Base-by-base conservation (phyloP, 768 basidiomycete species). In the Pluteus cervinus region DNA sequence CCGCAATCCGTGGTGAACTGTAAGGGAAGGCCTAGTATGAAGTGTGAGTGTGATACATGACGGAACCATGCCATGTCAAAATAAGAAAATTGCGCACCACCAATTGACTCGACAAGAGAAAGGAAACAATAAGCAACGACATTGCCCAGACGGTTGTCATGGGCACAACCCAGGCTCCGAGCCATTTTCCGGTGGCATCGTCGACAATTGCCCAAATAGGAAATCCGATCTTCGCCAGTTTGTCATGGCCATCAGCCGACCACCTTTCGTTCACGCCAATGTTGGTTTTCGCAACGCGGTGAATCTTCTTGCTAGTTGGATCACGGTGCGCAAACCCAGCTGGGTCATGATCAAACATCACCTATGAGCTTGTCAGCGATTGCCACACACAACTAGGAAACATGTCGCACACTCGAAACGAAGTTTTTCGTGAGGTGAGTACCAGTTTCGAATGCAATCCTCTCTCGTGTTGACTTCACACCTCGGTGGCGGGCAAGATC, bases 211-310 rank as follows among this genome's bases (percentile, higher is more conserved):
- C 62, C 49, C 54, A 68, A 16, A 68, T 48, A 0, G 61, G 58
- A 43, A 68, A 68, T 0, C 66, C 68, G 22, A 66, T 65, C 7
- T 45, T 42, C 33, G 56, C 47, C 0, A 70, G 51, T 37, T 69
- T 70, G 37, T 66, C 59, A 33, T 69, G 67, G 0, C 66, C 62
- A 47, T 65, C 61, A 0, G 45, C 55, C 2, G 58, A 26, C 65
- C 63, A 69, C 1, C 53, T 45, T 8, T 65, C 49, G 36, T 67
- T 53, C 16, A 60, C 53, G 3, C 66, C 64, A 6, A 66, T 15
- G 0, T 59, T 51, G 16, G 15, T 26, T 33, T 62, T 59, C 7
- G 24, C 31, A 5, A 46, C 36, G 2, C 60, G 52, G 11, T 26
- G 17, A 18, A 61, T 52, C 26, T 45, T 49, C 49, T 62, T 62